Evolutionary conservation across 495 filamentous ascomycete genomes (phyloP).

Genomic region (Trichoderma parareesei): DNA sequence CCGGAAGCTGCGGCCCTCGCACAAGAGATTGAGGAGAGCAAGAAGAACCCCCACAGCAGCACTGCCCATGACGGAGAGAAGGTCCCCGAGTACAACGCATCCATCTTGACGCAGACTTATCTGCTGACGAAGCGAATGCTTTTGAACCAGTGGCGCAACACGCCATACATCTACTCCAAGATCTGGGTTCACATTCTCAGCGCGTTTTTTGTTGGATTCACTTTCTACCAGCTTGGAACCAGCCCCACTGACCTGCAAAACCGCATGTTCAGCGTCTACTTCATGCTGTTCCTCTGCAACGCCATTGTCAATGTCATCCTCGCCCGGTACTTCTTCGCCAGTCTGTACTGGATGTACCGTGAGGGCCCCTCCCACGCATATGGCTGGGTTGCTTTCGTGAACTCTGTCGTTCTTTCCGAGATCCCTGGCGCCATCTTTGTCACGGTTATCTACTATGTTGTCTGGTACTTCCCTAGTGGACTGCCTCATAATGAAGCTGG

Average conservation of each 20-base stretch:
- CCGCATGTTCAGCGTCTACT: conserved; percentile 69
- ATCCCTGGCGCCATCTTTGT: conserved; percentile 62
- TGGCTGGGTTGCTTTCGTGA: conserved; percentile 74
- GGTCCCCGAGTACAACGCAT: conserved; percentile 29
- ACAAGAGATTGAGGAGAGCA: conserved; percentile 40
- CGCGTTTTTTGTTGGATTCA: conserved; percentile 79
- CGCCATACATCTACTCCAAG: conserved; percentile 65
- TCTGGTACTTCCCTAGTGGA: conserved; percentile 77
- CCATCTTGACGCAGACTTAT: conserved; percentile 33
- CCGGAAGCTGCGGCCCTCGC: conserved; percentile 65
- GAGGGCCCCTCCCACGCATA: conserved; percentile 75
- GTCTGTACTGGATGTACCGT: conserved; percentile 64
- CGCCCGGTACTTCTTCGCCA: conserved; percentile 75
- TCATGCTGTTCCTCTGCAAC: conserved; percentile 67
- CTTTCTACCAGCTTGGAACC: conserved; percentile 68
- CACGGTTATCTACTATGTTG: conserved; percentile 58
- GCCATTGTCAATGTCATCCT: conserved; percentile 66
- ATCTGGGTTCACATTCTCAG: conserved; percentile 42
- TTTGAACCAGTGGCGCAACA: conserved; percentile 71
- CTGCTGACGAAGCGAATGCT: conserved; percentile 56
- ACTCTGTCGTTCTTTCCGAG: conserved; percentile 67
- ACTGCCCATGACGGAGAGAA: conserved; percentile 30
- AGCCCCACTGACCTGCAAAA: conserved; percentile 66
- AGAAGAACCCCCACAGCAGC: conserved; percentile 24
- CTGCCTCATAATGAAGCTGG: conserved; percentile 59